Conservation (phyloP, 495 filamentous ascomycete species). For the Hypoxylon fragiforme region DNA sequence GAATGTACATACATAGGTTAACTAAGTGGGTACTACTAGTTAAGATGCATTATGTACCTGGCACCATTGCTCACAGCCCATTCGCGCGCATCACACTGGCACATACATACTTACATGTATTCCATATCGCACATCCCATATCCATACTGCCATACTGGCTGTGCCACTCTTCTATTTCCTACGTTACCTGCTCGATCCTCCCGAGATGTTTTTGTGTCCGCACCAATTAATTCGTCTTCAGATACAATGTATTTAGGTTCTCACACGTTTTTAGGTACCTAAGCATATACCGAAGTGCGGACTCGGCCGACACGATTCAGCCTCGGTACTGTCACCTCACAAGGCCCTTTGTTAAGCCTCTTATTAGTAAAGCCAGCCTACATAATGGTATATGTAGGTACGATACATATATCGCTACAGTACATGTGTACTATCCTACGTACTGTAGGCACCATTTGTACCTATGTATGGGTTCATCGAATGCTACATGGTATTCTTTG, state of each 20-base stretch:
- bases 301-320: background rate
- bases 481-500: too few species aligned
- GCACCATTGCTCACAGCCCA: too few species aligned
- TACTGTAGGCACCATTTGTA: too few species aligned
- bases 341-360: background rate
- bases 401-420: too few species aligned
- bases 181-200: conserved; percentile 9
- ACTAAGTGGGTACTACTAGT: too few species aligned
- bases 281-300: background rate
- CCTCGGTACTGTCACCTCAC: background rate
- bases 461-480: too few species aligned
- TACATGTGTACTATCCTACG: too few species aligned
- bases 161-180: conserved; percentile 1
- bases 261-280: background rate
- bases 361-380: too few species aligned
- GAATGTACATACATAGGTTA: background rate
- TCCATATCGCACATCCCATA: background rate
- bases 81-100: too few species aligned
- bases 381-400: too few species aligned
- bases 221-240: conserved; percentile 3
- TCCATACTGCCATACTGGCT: background rate
- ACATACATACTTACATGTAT: background rate
- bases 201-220: conserved; percentile 10
- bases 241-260: background rate
- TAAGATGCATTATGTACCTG: too few species aligned